Evolutionary conservation across 495 filamentous ascomycete genomes (phyloP).

Genomic region (Aspergillus ellipticus): DNA sequence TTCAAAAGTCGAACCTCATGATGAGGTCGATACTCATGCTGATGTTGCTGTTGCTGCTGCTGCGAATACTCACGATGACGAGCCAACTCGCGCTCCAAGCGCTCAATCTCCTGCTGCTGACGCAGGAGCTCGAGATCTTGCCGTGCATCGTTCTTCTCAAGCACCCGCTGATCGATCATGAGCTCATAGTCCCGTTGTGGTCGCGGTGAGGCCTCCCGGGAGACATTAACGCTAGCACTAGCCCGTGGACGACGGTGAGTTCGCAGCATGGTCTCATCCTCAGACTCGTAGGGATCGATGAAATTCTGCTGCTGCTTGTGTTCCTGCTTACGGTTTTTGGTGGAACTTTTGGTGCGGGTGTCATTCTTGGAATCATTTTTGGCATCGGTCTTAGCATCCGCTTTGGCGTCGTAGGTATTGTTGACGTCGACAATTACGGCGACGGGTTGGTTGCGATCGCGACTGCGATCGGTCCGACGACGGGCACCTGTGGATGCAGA

Average conservation of each 20-base stretch:
- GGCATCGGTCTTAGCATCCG: slow-evolving; percentile 9
- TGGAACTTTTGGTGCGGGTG: slow-evolving; percentile 18
- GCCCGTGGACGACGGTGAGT: slow-evolving; percentile 19
- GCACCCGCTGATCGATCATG: slow-evolving; percentile 32
- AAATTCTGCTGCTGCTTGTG: slow-evolving; percentile 11
- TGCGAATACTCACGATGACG: slow-evolving; percentile 22
- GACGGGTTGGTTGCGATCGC: slow-evolving; percentile 16
- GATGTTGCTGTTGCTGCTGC: slow-evolving; percentile 11
- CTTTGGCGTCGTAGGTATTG: slow-evolving; percentile 24
- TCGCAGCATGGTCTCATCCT: slow-evolving; percentile 29
- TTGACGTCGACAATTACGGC: slow-evolving; percentile 34
- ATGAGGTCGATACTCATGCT: slow-evolving; percentile 10
- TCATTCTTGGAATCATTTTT: slow-evolving; percentile 22
- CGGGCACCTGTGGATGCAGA: slow-evolving; percentile 40
- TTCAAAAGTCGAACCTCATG: slow-evolving; percentile 24
- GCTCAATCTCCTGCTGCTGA: slow-evolving; percentile 44
- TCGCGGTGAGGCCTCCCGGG: slow-evolving; percentile 18
- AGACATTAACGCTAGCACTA: slow-evolving; percentile 13
- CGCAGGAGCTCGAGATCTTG: slow-evolving; percentile 41
- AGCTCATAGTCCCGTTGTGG: slow-evolving; percentile 35
- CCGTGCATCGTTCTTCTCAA: slow-evolving; percentile 34
- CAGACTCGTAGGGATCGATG: slow-evolving; percentile 22
- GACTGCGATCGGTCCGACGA: slow-evolving; percentile 25
- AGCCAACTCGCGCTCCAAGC: slow-evolving; percentile 41
- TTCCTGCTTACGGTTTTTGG: slow-evolving; percentile 16